These are phyloP conservation scores for carrot (Daucus carota) DNA, from an alignment of 129 eudicot genomes.

Conservation along the genomic window DNA sequence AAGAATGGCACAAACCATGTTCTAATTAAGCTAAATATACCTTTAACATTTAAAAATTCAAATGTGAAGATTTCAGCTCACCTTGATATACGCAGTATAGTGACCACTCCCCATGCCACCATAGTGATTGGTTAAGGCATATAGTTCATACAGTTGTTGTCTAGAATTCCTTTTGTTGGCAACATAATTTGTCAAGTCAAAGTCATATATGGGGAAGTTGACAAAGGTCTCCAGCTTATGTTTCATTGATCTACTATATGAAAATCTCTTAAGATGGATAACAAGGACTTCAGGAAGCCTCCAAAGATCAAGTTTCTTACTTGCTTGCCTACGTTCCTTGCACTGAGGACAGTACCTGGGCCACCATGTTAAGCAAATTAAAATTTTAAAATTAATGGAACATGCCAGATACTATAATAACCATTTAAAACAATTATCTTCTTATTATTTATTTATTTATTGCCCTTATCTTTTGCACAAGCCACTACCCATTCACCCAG, in stretches of 20 bases:
- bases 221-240: constrained; percentile 89
- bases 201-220: constrained; percentile 85
- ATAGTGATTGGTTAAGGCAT: constrained; percentile 89
- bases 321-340: constrained; percentile 93
- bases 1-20: neutral
- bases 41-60: neutral
- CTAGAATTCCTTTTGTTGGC: constrained; percentile 71
- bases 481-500: neutral
- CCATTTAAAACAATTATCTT: neutral
- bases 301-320: constrained; percentile 96
- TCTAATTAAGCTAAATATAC: neutral
- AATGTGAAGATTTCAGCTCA: constrained; percentile 12
- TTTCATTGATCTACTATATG: constrained; percentile 86
- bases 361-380: constrained; percentile 16
- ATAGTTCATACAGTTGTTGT: constrained; percentile 81
- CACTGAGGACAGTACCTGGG: constrained; percentile 88
- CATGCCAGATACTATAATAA: neutral
- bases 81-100: constrained; percentile 93
- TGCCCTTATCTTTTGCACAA: neutral
- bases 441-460: neutral
- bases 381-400: neutral
- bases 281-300: constrained; percentile 97
- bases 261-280: constrained; percentile 85
- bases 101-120: constrained; percentile 99
- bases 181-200: constrained; percentile 77